phyloP scores from a whole-genome alignment of 2,329 filamentous ascomycete species.

The Meredithiella fracta region DNA sequence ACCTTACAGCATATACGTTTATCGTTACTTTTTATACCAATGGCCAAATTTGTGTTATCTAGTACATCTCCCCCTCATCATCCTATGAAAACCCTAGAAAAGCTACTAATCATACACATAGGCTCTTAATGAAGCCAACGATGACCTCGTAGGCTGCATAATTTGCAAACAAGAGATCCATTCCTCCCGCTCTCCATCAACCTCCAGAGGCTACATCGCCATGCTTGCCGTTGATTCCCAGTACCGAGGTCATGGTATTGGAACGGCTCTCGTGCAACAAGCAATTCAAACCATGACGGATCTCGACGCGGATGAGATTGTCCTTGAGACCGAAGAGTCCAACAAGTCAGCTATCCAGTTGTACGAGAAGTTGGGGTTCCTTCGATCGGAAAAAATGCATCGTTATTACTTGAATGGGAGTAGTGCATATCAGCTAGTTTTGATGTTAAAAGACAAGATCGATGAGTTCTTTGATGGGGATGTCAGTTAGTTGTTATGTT shows the following conservation, averaged over 20 bases:
- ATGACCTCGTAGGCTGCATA: slow-evolving; percentile 68
- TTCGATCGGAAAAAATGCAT: slow-evolving; percentile 82
- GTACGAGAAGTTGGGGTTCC: slow-evolving; percentile 82
- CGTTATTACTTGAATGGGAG: slow-evolving; percentile 95
- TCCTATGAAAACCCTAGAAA: background rate
- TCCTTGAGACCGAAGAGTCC: slow-evolving; percentile 87
- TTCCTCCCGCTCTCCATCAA: slow-evolving; percentile 57
- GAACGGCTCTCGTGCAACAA: slow-evolving; percentile 70
- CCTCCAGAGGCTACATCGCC: slow-evolving; percentile 82
- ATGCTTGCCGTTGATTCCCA: slow-evolving; percentile 85
- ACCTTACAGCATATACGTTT: slow-evolving; percentile 98
- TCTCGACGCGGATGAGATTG: slow-evolving; percentile 77
- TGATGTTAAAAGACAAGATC: slow-evolving; percentile 48
- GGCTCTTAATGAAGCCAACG: slow-evolving; percentile 43
- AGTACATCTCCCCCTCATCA: slow-evolving; percentile 32
- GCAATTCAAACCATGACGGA: slow-evolving; percentile 83
- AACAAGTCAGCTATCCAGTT: slow-evolving; percentile 81
- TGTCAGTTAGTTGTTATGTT: background rate
- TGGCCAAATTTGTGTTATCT: slow-evolving; percentile 97
- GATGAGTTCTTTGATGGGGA: slow-evolving; percentile 17
- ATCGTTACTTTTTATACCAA: slow-evolving; percentile 93
- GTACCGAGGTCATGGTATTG: slow-evolving; percentile 72
- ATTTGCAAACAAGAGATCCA: slow-evolving; percentile 90
- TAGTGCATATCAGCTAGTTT: slow-evolving; percentile 74
- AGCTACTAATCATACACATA: slow-evolving; percentile 19